These are phyloP conservation scores for Fusarium ambrosium DNA, from an alignment of 2,329 filamentous ascomycete genomes.

Conservation along the genomic window DNA sequence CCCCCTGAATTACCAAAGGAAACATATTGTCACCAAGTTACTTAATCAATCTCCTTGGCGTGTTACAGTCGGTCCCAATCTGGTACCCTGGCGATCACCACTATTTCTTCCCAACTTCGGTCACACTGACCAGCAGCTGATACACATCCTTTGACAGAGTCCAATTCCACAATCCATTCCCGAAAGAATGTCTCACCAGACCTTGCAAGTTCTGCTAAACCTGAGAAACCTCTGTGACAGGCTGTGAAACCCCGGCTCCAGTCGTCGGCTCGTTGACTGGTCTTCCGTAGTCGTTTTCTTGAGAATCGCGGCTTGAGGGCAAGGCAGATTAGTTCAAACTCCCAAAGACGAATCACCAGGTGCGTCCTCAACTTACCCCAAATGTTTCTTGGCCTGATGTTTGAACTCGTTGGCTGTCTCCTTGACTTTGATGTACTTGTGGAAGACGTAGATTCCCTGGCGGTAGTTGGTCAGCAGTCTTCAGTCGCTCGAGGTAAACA, in stretches of 20 bases:
- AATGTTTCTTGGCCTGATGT: constrained; percentile 1
- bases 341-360: neutral
- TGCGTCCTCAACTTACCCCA: neutral
- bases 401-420: constrained; percentile 10
- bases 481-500: neutral
- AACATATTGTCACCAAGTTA: neutral
- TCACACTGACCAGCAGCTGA: neutral
- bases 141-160: neutral
- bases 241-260: neutral
- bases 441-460: constrained; percentile 28
- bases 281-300: constrained; percentile 1
- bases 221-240: neutral
- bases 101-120: neutral
- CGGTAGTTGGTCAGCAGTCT: neutral
- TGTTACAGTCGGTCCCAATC: neutral
- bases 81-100: neutral
- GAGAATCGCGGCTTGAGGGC: neutral
- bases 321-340: neutral
- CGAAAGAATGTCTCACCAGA: neutral
- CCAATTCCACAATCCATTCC: neutral
- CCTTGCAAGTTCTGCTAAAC: neutral
- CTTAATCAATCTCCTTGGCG: neutral
- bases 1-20: neutral
- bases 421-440: constrained; percentile 20
- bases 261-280: neutral